Percentiles rank a stretch among this genome's conserved stretches.
Conservation (phyloP, 345 rosid species). For the Moringa oleifera region DNA sequence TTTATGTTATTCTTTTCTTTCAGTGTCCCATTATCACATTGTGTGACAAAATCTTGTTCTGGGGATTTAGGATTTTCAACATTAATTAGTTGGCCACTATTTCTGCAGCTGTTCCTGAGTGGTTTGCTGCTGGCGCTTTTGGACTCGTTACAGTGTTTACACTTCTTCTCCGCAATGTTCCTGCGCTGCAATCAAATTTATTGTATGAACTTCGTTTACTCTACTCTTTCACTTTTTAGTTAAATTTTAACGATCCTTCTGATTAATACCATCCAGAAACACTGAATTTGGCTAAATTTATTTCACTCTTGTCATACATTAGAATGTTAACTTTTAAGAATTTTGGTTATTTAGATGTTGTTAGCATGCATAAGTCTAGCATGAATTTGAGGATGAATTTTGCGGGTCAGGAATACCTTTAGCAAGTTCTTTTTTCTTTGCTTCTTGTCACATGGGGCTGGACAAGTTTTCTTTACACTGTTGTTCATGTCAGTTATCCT, state of each 20-base stretch:
- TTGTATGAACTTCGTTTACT: constrained; percentile 42
- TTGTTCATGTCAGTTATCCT: too few species aligned
- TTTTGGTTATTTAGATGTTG: too few species aligned
- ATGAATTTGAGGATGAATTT: not conserved
- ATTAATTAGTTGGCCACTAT: not conserved
- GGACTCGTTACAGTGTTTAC: constrained; percentile 80
- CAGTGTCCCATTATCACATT: constrained; percentile 6
- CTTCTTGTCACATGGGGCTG: not conserved
- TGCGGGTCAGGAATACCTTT: not conserved
- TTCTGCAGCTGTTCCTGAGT: constrained; percentile 86
- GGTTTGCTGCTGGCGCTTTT: constrained; percentile 96
- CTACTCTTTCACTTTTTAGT: constrained; percentile 5
- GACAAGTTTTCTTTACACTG: not conserved
- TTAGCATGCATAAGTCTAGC: not conserved
- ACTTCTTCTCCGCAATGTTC: constrained; percentile 85
- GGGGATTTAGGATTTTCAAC: not conserved
- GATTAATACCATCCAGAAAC: too few species aligned
- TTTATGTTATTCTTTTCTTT: constrained; percentile 5
- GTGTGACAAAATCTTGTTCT: not conserved
- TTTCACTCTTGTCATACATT: too few species aligned
- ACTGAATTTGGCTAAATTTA: too few species aligned
- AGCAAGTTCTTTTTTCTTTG: not conserved
- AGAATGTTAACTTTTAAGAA: too few species aligned
- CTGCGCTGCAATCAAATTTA: constrained; percentile 76
- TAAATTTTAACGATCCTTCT: too few species aligned